Evolutionary conservation across 164 flowering plant species (phyloP), one percentile per base, ranked within the genome.

Genomic region (Aristolochia fimbriata): DNA sequence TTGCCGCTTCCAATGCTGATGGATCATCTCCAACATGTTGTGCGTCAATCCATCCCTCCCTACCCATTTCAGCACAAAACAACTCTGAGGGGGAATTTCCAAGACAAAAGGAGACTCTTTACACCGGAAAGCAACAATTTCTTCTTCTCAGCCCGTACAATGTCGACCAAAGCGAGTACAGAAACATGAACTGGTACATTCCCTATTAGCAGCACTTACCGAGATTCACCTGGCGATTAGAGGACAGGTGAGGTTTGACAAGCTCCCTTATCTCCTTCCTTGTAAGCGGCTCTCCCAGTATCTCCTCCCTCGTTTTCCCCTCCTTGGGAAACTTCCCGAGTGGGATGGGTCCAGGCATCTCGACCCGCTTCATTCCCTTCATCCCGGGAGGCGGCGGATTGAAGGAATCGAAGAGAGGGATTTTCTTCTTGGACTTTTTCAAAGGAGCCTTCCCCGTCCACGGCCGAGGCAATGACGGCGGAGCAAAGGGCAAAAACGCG

Each of bases 21-120:
- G 99, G 67, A 94, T 51, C 76, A 94, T 61, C 61, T 91, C 99
- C 83, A 94, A 70, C 97, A 94, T 94, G 53, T 94, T 93, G 76
- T 93, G 97, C 0, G 96, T 88, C 65, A 94, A 72, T 27, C 97
- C 99, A 71, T 91, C 99, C 66, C 99, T 85, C 47, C 99, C 99
- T 93, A 70, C 63, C 65, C 7, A 61, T 24, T 55, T 15, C 50
- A 23, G 22, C 12, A n/a, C 48, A 24, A 13, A 55, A 55, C 37
- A 55, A 64, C 46, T 46, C 4, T 67, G 51, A 60, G 59, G 31
- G 31, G 7, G 50, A 60, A 59, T 43, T 45, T 24, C 12, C n/a
- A 51, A 41, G 22, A 20, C 33, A 64, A 64, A 24, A n/a, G n/a
- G 21, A 50, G 55, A 16, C 17, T 52, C 43, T 37, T 37, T 37